Conservation (phyloP, 371 early-diverging fungal genomes). For the Gilbertella persicaria region DNA sequence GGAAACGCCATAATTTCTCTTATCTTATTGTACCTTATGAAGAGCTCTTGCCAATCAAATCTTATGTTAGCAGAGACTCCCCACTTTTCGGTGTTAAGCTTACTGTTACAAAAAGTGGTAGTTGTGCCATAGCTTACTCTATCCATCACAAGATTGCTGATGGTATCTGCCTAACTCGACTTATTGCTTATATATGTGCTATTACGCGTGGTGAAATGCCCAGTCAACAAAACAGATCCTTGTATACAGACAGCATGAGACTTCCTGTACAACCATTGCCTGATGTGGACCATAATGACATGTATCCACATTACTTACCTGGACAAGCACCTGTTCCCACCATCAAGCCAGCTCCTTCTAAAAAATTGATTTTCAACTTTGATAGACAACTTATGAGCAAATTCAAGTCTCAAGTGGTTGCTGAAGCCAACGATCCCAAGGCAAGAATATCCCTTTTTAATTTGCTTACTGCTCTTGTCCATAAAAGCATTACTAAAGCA, state of each 20-base stretch:
- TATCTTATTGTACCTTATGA: conserved; percentile 10
- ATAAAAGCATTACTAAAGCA: conserved; percentile 11
- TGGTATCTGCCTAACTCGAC: not conserved
- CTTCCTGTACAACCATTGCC: not conserved
- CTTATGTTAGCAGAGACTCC: conserved; percentile 4
- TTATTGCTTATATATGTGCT: not conserved
- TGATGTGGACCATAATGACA: conserved; percentile 4
- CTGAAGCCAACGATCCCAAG: not conserved
- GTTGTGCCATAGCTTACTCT: conserved; percentile 2
- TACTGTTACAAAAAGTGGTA: conserved; percentile 5
- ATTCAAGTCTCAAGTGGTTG: not conserved
- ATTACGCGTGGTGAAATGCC: conserved; percentile 4
- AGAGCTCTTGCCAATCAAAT: conserved; percentile 9
- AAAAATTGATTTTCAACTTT: conserved; percentile 9
- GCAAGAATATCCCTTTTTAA: conserved; percentile 8
- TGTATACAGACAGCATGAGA: conserved; percentile 11
- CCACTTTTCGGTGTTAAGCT: conserved; percentile 12
- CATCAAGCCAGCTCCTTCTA: conserved; percentile 9
- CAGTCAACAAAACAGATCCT: not conserved
- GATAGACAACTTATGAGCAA: not conserved
- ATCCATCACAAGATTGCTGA: conserved; percentile 21
- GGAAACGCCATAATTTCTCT: conserved; percentile 8
- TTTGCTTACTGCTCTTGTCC: conserved; percentile 8
- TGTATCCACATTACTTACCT: conserved; percentile 7
- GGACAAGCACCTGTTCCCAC: conserved; percentile 3